Evolutionary conservation across 2,329 filamentous ascomycete species (phyloP), one percentile per base, ranked within the genome.

Genomic region (Pseudogymnoascus sp.): DNA sequence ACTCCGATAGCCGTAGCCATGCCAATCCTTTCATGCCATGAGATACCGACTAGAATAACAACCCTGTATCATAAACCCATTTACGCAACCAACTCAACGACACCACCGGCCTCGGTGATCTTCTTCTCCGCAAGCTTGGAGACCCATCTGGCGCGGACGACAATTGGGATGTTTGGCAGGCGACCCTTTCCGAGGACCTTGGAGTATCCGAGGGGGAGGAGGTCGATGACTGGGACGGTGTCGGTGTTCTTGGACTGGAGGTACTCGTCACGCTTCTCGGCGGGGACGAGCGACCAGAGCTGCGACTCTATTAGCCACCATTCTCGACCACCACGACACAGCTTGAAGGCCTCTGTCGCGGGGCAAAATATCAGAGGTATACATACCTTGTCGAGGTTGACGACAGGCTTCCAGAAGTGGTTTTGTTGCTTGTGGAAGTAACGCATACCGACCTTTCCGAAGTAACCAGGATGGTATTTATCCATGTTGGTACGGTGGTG

Each of bases 111-210:
- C 80, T 94, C 91, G 78, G 90, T 96, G 82, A 99, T 97, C 90
- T 99, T 99, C 83, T 91, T 85, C 89, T 99, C 94, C 71, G 94
- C 94, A 79, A 96, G 88, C 78, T 90, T 89, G 85, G 88, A 92
- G 81, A 99, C 90, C 84, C 92, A 97, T 78, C 94, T 85, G 72
- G 94, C 93, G 77, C 91, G 91, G 71, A 99, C 92, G 75, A 99
- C 91, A 74, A 99, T 80, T 71, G 94, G 94, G 75, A 97, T 86
- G 76, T 93, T 84, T 75, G 94, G 93, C 74, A 97, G 84, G 76
- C 93, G 88, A 80, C 94, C 94, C 88, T 99, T 99, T 79, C 94
- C 95, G 77, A 99, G 90, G 71, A 99, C 87, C 85, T 99, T 99
- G 77, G 92, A 90, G 88, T 97, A 99, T 73, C 95, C 94, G 79